Base-by-base conservation (phyloP, 495 filamentous ascomycete species). In the Talaromyces wortmannii region DNA sequence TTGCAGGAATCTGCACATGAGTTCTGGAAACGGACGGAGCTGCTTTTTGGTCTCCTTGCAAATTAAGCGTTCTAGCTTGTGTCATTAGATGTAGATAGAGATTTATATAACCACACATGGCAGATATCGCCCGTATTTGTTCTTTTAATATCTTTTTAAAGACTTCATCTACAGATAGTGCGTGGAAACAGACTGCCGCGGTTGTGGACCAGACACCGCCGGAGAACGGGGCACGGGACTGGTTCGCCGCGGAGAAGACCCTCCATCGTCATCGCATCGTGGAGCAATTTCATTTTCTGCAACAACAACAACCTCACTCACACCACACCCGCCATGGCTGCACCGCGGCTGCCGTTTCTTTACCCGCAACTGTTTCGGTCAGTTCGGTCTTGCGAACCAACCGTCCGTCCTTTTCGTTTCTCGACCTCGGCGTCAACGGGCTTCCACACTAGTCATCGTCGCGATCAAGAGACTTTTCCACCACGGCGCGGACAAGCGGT, bases 11-110 rank as follows among this genome's bases (percentile, higher is more conserved):
- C 71, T 12, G 82, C 86, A 29, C 72, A 77, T 52, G 88, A 90
- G 54, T 92, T 91, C 65, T 92, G 86, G 84, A 89, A 86, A 69
- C 82, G 84, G 56, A 92, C 90, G 11, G 79, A 81, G 57, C 70
- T 94, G 59, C 62, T 95, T 44, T 94, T 95, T 68, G 87, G 76
- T 5, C 63, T 84, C 18, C 66, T 85, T 56, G 64, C 66, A 40
- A 50, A 50, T 45, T 31, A 57, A 16, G 4, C 16, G 2, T 16
- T 12, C 3, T 2, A 2, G 43, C 53, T 56, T 16, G 23, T 13
- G 31, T 32, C 5, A 10, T 40, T 32, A n/a, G 10, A 23, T 44
- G 11, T n/a, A 17, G 17, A 33, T 36, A 13, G 32, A 46, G 2
- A 46, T 46, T 46, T 46, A 46, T 46, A 46, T 46, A 46, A 43